phyloP scores from a whole-genome alignment of 371 early-diverging fungal genomes.

The Chytridium lagenaria region DNA sequence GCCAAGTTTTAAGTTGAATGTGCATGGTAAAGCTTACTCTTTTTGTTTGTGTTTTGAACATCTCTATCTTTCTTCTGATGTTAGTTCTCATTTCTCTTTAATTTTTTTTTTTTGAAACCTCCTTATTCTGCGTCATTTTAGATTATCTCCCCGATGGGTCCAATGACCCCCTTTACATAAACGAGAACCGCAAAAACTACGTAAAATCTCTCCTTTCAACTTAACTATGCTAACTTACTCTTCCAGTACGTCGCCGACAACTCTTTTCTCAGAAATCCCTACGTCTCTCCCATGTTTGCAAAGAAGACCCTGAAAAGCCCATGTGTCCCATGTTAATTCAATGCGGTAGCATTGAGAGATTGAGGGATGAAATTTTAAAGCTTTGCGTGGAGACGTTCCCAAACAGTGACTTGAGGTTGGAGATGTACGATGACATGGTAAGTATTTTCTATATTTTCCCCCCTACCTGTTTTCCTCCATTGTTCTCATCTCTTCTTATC shows the following conservation, averaged over 20 bases:
- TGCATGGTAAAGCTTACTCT: background rate
- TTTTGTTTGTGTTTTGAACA: background rate
- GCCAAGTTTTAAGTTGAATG: conserved; percentile 65
- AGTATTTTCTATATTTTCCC: conserved; percentile 31
- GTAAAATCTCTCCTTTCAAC: conserved; percentile 16
- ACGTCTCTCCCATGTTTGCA: conserved; percentile 46
- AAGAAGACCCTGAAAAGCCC: conserved; percentile 32
- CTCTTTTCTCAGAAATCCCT: conserved; percentile 36
- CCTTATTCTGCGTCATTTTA: conserved; percentile 10
- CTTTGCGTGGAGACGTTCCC: conserved; percentile 30
- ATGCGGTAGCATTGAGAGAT: conserved; percentile 60
- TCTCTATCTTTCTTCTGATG: too few species aligned
- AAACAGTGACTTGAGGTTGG: conserved; percentile 22
- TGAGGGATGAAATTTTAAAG: conserved; percentile 56
- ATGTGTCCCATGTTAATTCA: conserved; percentile 64
- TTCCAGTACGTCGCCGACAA: conserved; percentile 41
- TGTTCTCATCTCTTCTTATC: background rate
- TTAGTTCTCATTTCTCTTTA: too few species aligned
- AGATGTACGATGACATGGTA: conserved; percentile 36
- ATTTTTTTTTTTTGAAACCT: background rate
- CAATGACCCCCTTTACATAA: conserved; percentile 43
- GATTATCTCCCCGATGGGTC: conserved; percentile 65
- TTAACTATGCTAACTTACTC: background rate
- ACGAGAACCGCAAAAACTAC: conserved; percentile 35
- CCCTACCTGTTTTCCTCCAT: background rate